Conservation (phyloP, 2,329 filamentous ascomycete species). For the Zasmidium angulare region DNA sequence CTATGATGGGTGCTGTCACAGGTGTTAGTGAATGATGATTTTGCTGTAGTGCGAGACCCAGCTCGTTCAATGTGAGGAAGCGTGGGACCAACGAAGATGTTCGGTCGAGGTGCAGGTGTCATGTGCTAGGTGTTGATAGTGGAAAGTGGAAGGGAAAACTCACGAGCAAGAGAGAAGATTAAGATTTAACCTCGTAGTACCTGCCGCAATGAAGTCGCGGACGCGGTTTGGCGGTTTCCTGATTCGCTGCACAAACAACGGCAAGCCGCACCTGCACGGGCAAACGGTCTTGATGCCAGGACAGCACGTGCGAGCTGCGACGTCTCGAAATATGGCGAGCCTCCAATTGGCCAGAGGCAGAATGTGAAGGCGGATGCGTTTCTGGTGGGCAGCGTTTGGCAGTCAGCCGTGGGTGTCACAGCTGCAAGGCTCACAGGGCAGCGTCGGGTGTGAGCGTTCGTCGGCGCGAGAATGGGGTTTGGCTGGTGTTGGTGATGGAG, state of each 20-base stretch:
- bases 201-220: not conserved
- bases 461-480: not conserved
- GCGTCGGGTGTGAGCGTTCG: not conserved
- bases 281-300: not conserved
- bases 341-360: not conserved
- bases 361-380: not conserved
- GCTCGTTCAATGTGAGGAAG: not conserved
- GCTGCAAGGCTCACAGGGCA: not conserved
- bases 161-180: not conserved
- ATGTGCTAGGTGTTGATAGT: not conserved
- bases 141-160: not conserved
- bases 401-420: not conserved
- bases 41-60: too few relatives aligned
- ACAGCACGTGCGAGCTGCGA: not conserved
- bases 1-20: constrained; percentile 1
- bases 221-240: not conserved
- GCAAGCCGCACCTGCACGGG: not conserved
- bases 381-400: not conserved
- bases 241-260: constrained; percentile 5
- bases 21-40: constrained; percentile 5
- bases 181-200: not conserved
- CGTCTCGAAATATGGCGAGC: not conserved
- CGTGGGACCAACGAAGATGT: too few relatives aligned
- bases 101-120: not conserved
- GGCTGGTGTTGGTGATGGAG: not conserved